These are phyloP conservation scores for Akebia trifoliata DNA, from an alignment of 164 flowering plant genomes.

Conservation along the genomic window DNA sequence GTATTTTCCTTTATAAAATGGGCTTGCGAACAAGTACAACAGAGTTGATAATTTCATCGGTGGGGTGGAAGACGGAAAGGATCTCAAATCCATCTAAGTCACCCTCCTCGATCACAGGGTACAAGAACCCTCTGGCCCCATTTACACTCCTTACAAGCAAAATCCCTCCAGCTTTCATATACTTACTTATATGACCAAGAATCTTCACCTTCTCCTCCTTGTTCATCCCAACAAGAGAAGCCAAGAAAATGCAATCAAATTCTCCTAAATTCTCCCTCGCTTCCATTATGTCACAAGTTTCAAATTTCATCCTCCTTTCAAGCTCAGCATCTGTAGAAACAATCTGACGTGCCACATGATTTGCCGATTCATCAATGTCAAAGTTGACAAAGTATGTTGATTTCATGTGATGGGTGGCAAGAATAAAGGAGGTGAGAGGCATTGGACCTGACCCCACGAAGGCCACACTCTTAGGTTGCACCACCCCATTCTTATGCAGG, in stretches of 20 bases:
- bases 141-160: slow-evolving; percentile 55
- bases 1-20: no score
- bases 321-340: slow-evolving; percentile 34
- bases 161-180: slow-evolving; percentile 40
- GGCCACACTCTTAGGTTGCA: slow-evolving; percentile 44
- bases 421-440: slow-evolving; percentile 49
- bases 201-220: slow-evolving; percentile 42
- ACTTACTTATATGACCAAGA: slow-evolving; percentile 39
- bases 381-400: slow-evolving; percentile 40
- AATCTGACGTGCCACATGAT: slow-evolving; percentile 21
- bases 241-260: slow-evolving; percentile 46
- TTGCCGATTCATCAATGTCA: slow-evolving; percentile 31
- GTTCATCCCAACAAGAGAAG: slow-evolving; percentile 63
- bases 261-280: slow-evolving; percentile 33
- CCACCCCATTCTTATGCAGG: slow-evolving; percentile 22
- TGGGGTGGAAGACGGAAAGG: slow-evolving; percentile 48
- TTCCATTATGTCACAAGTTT: slow-evolving; percentile 38
- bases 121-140: slow-evolving; percentile 53
- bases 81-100: slow-evolving; percentile 47
- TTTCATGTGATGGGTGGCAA: slow-evolving; percentile 48
- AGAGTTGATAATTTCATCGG: slow-evolving; percentile 30
- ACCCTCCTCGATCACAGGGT: slow-evolving; percentile 45
- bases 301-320: slow-evolving; percentile 46
- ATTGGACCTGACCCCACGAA: slow-evolving; percentile 68
- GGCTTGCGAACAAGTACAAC: slow-evolving; percentile 41